These are phyloP conservation scores for Podila clonocystis DNA, from an alignment of 192 early-diverging fungal genomes.

Conservation along the genomic window DNA sequence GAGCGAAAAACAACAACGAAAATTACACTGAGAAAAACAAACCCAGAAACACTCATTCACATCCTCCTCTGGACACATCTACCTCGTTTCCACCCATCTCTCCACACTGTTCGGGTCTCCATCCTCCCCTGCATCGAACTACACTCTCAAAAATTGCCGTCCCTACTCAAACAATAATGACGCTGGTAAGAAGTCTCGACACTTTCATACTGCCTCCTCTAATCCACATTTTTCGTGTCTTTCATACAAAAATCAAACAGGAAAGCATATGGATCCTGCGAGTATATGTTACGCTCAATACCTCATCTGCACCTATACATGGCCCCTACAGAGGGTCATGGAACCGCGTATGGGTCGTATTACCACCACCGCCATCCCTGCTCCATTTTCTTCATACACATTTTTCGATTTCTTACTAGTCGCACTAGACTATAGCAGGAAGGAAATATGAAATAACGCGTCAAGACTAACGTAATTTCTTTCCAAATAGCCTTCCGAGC, in stretches of 20 bases:
- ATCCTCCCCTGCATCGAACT: not conserved
- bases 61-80: not conserved
- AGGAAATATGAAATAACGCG: not conserved
- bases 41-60: not conserved
- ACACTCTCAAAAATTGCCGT: not conserved
- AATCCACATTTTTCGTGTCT: not conserved
- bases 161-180: not conserved
- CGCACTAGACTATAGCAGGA: slow-evolving; percentile 13
- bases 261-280: slow-evolving; percentile 16
- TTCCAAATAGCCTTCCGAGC: slow-evolving; percentile 26
- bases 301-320: not conserved
- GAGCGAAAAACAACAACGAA: not conserved
- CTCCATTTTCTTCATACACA: slow-evolving; percentile 2
- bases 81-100: not conserved
- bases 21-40: not conserved
- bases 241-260: slow-evolving; percentile 5
- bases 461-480: not conserved
- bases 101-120: not conserved
- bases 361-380: not conserved
- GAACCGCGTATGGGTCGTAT: not conserved
- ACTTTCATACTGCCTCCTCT: not conserved
- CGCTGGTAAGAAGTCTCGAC: not conserved
- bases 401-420: slow-evolving; percentile 10
- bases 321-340: not conserved
- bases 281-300: slow-evolving; percentile 3